phyloP scores from a whole-genome alignment of 73 alveolate species.

The Paramecium octaurelia region DNA sequence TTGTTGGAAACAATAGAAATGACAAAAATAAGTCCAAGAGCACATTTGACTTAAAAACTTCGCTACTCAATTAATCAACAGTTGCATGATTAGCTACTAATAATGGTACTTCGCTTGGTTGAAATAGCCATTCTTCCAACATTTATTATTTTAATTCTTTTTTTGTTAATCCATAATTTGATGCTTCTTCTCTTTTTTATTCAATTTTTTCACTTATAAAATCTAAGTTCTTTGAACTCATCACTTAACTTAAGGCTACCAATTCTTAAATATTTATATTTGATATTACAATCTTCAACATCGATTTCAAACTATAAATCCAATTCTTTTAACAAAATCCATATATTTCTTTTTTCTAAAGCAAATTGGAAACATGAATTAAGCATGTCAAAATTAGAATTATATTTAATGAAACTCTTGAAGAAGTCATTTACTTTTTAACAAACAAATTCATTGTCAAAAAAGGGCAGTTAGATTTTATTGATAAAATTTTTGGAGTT shows the following conservation, averaged over 20 bases:
- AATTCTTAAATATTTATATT: neutral
- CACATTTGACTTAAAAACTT: neutral
- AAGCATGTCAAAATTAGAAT: neutral
- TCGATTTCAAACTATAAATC: neutral
- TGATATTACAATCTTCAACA: slow-evolving; percentile 1
- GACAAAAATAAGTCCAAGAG: neutral
- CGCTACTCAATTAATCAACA: slow-evolving; percentile 25
- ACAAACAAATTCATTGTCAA: neutral
- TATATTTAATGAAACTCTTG: neutral
- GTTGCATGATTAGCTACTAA: neutral
- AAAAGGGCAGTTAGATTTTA: neutral
- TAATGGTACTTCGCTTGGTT: slow-evolving; percentile 35
- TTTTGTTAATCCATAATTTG: slow-evolving; percentile 31
- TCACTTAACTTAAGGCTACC: slow-evolving; percentile 28
- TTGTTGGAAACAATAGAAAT: slow-evolving; percentile 1
- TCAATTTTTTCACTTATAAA: neutral
- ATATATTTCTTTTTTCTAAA: neutral
- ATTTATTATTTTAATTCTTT: slow-evolving; percentile 31
- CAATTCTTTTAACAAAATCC: neutral
- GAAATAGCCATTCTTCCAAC: slow-evolving; percentile 39
- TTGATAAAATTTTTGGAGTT: slow-evolving; percentile 7
- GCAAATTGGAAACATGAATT: slow-evolving; percentile 27
- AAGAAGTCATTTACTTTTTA: neutral
- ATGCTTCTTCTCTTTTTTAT: slow-evolving; percentile 22
- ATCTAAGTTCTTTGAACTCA: neutral